Base-by-base conservation (phyloP, 805 yeast genomes). In the Starmera pachycereana region DNA sequence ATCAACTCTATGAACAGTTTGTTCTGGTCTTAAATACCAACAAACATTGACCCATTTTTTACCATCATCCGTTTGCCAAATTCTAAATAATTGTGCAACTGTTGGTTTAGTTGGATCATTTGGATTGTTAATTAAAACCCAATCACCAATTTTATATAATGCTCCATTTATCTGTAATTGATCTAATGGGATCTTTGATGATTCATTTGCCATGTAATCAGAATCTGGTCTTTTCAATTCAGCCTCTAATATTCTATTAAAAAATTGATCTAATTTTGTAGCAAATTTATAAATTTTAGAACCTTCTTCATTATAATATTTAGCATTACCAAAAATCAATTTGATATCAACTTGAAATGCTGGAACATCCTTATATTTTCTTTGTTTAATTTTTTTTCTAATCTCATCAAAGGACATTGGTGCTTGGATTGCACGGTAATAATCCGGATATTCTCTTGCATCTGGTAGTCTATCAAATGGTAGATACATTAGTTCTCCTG, bases 11-110 rank as follows among this genome's bases (percentile, higher is more conserved):
- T 92, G 98, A 35, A 92, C 95, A 0, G 98, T 92, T 69, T 94
- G 97, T 59, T 92, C 97, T 1, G 98, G 96, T 50, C 97, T 77
- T 54, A 86, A 82, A 62, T 90, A 92, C 98, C 97, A 92, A 66
- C 97, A 92, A 32, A 86, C 95, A 57, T 92, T 90, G 55, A 89
- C 74, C 78, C 89, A 89, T 44, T 81, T 74, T 52, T 80, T 78
- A 40, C 89, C 94, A 47, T 88, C 94, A 14, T 69, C 66, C n/a
- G 76, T 71, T 44, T 80, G 76, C 98, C 98, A 92, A 45, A 92
- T 74, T 53, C 96, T 74, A 65, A 90, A 92, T 27, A 92, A 75
- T 61, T 92, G 98, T 12, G 94, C 96, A 30, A 88, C 85, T 16
- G 89, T 89, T 12, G 98, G 97, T 58, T 85, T 84, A 27, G 79